Evolutionary conservation across 192 early-diverging fungal genomes (phyloP), one percentile per base, ranked within the genome.

Genomic region (Coemansia sp.): DNA sequence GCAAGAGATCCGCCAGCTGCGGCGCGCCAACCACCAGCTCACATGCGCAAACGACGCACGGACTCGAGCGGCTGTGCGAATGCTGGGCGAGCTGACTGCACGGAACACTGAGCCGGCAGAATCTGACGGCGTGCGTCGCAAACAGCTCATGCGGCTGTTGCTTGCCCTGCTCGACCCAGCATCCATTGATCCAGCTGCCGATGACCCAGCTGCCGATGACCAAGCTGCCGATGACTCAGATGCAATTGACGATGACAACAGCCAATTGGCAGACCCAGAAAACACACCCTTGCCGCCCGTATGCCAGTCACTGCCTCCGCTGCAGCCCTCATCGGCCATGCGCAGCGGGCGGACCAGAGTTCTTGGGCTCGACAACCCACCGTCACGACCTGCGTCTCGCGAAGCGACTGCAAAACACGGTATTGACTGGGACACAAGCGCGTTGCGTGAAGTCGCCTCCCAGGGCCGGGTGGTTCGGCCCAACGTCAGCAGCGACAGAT

Each of bases 341-440:
- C 48, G 49, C 21, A 50, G 27, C 27, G 15, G 35, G 7, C 53
- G 53, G 6, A n/a, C 35, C 11, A 25, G 19, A 17, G 9, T 22
- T 8, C 19, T 10, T 3, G 25, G 17, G 5, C 21, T 37, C 8
- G 55, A 57, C 17, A 38, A 56, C 5, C 50, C 21, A 22, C 58
- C 43, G 48, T 54, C 57, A 5, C 38, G 37, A 8, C 49, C 65
- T 14, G 14, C 21, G 49, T 60, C 58, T 2, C 38, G 65, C 49
- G 21, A 59, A n/a, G 49, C 35, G 32, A 23, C 49, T 6, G 7
- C 65, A 17, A 41, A 25, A 9, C 37, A 57, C 10, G 65, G 24
- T 12, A 50, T 29, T 5, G 76, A 79, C 62, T 79, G 77, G 77
- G 66, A 79, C 21, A 11, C 67, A 14, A 23, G 23, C 11, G 77